A percentile compares a stretch with the other conserved stretches of the same genome.
These are phyloP conservation scores for Apiotrichum akiyoshidainum DNA, from an alignment of 1,284 basidiomycete species.

Conservation along the genomic window DNA sequence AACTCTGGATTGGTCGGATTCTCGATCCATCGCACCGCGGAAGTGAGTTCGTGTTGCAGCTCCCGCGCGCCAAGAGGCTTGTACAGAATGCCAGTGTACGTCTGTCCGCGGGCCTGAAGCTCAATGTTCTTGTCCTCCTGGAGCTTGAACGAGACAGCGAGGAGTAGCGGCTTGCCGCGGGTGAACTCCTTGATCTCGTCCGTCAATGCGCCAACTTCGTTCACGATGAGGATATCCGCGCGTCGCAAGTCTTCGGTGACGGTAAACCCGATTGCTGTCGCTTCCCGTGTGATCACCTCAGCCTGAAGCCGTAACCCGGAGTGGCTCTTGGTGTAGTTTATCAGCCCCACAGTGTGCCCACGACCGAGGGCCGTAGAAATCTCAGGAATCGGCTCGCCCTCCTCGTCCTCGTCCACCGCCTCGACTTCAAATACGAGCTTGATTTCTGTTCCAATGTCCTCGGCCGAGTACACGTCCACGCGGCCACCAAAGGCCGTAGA, in stretches of 20 bases:
- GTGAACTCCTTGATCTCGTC: constrained; percentile 53
- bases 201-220: constrained; percentile 63
- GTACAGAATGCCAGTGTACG: constrained; percentile 79
- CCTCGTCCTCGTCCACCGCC: constrained; percentile 21
- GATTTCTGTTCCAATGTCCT: constrained; percentile 89
- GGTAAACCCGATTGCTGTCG: constrained; percentile 75
- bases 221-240: constrained; percentile 76
- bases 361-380: too few relatives aligned
- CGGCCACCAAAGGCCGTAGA: constrained; percentile 84
- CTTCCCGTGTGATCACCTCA: constrained; percentile 64
- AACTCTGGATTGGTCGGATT: neutral
- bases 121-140: constrained; percentile 21
- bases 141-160: constrained; percentile 51
- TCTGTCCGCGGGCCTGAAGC: constrained; percentile 47
- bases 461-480: constrained; percentile 57
- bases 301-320: constrained; percentile 56
- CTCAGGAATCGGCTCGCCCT: neutral
- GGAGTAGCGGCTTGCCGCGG: constrained; percentile 3
- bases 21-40: constrained; percentile 22
- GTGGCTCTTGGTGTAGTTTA: too few relatives aligned
- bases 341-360: too few relatives aligned
- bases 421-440: constrained; percentile 80
- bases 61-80: constrained; percentile 84
- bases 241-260: constrained; percentile 51
- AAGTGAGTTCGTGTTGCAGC: constrained; percentile 61